Base-by-base conservation (phyloP, 1,284 basidiomycete species). In the Porogramme epimiltina region DNA sequence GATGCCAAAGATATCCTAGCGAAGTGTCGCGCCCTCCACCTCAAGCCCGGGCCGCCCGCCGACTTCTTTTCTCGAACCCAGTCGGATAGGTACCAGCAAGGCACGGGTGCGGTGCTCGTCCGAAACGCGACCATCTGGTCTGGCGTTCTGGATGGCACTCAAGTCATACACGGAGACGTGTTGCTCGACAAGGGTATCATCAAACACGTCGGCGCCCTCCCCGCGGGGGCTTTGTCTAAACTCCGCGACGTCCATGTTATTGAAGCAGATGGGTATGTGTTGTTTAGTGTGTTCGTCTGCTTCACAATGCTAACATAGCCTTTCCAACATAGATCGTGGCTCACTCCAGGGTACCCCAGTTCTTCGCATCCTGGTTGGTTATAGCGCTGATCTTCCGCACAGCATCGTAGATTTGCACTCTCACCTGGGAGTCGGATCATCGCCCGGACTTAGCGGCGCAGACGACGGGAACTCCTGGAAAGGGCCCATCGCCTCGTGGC, bases 81-180 rank as follows among this genome's bases (percentile, higher is more conserved):
- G 25, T 82, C 76, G 1, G 84, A 87, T 59, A 71, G 84, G 19
- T 84, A 71, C 57, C 79, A 75, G 11, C 58, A 62, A 2, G 79
- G 76, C 1, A 80, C 81, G 1, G 66, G 65, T n/a, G 64, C 78
- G n/a, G 69, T 73, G 1, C 66, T 79, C 53, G 73, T 87, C 45
- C 73, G 71, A 62, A 87, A 87, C 58, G 85, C 78, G 4, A 85
- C 77, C 3, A 69, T 88, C 23, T 87, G 84, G 84, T 85, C 72
- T 0, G 73, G 74, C 11, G 54, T 55, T 8, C 49, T 62, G 16
- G 62, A 69, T 39, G 73, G 73, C n/a, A 63, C 62, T 1, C 67
- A 73, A 45, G 59, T 67, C 19, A 25, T 74, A 10, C 57, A 58
- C n/a, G 73, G 70, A 4, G 73, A 73, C 45, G 56, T 74, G 13